Evolutionary conservation across 2,329 filamentous ascomycete genomes (phyloP), one percentile per base, ranked within the genome.

Genomic region (Zalaria obscura): DNA sequence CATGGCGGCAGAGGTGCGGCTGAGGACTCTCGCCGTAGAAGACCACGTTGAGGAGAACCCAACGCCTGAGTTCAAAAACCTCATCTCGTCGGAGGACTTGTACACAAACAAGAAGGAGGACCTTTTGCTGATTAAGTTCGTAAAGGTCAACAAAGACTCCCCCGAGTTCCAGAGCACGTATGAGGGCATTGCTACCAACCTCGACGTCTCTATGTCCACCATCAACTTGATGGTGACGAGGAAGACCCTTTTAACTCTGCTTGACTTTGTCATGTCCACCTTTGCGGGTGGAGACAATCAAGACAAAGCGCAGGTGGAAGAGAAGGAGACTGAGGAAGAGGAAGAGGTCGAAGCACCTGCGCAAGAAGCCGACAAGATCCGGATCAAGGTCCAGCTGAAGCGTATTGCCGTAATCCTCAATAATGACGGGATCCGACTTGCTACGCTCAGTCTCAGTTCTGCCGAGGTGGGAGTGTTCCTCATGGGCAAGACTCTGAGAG

Each of bases 141-240:
- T 86, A 45, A 86, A 83, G 56, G 86, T 96, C 44, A 95, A 91
- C 53, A 80, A 76, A 28, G 77, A 86, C 39, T 96, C 91, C 2
- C 93, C 93, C 0, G 89, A 98, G 55, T 94, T 96, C 53, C 80
- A 87, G 70, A 77, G 82, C 1, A 80, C 86, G 2, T 96, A 93
- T 51, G 87, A 96, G 54, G 87, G 88, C 1, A 82, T 96, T 42
- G 87, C 93, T 48, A 95, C 83, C 27, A 95, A 98, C 52, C 73
- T 99, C 36, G 86, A 93, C 46, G 81, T 91, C 2, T 78, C 80
- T 0, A 79, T 99, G 8, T 95, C 91, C 0, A 98, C 91, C 0
- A 94, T 99, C 64, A 96, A 96, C 56, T 62, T 98, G 25, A 78
- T 98, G 29, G 87, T 99, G 5, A 99, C 93, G 0, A 73, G 93